Evolutionary conservation across 176 grass and related monocot genomes (phyloP).

Genomic region (Ananas comosus): DNA sequence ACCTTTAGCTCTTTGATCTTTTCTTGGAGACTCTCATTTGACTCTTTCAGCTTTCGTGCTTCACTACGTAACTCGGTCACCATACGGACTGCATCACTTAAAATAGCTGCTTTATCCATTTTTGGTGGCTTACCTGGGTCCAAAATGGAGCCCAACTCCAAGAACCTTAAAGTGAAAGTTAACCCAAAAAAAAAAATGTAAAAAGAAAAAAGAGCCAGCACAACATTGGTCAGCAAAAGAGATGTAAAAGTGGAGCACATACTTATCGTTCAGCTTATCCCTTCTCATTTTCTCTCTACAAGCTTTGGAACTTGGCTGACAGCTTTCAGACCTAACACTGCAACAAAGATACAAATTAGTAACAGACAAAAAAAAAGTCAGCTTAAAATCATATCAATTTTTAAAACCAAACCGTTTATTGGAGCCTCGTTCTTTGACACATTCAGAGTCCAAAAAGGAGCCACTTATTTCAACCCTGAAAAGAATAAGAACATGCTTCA

Average conservation of each 20-base stretch:
- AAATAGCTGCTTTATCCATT: constrained; percentile 91
- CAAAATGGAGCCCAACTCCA: constrained; percentile 76
- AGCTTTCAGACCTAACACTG: constrained; percentile 63
- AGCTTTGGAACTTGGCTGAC: constrained; percentile 77
- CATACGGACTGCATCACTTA: constrained; percentile 72
- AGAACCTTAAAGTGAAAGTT: constrained; percentile 43
- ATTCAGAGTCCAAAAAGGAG: constrained; percentile 36
- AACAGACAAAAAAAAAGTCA: constrained; percentile 8
- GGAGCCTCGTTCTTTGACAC: constrained; percentile 40
- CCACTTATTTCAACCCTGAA: constrained; percentile 53
- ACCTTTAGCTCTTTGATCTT: constrained; percentile 99
- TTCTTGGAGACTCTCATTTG: constrained; percentile 77
- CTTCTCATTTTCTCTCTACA: constrained; percentile 88
- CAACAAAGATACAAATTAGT: constrained; percentile 22
- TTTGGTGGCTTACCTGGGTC: constrained; percentile 84
- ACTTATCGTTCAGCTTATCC: constrained; percentile 91
- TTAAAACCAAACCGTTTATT: constrained; percentile 74
- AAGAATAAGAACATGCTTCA: constrained; percentile 10
- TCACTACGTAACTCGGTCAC: constrained; percentile 66
- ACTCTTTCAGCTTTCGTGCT: constrained; percentile 78
- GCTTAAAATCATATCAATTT: neutral
- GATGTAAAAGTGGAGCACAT: neutral
- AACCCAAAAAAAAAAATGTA: constrained; percentile 6
- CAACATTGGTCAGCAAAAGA: neutral
- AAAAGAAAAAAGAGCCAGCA: constrained; percentile 5